Evolutionary conservation across 2,329 filamentous ascomycete species (phyloP).

Genomic region (Cladophialophora bantiana): DNA sequence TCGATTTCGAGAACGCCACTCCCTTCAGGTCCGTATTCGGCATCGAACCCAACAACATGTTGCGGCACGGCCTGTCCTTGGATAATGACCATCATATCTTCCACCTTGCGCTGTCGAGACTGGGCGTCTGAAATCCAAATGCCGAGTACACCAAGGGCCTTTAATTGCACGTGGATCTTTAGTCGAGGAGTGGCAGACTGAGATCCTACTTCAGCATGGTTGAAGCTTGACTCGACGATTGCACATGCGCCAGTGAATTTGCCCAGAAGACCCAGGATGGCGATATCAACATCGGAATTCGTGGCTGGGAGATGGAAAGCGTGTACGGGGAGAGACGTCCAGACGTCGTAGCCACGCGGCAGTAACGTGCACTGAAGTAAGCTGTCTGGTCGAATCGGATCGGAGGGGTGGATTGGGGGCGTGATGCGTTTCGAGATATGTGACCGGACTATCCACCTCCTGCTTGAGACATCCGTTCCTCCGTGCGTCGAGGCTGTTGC

Average conservation of each 20-base stretch:
- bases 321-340: slow-evolving; percentile 74
- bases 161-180: slow-evolving; percentile 72
- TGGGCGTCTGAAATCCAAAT: slow-evolving; percentile 72
- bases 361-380: slow-evolving; percentile 70
- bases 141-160: slow-evolving; percentile 75
- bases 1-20: slow-evolving; percentile 74
- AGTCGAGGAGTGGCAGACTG: slow-evolving; percentile 51
- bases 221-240: slow-evolving; percentile 68
- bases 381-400: slow-evolving; percentile 45
- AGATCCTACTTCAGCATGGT: slow-evolving; percentile 62
- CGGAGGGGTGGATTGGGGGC: slow-evolving; percentile 55
- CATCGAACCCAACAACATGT: slow-evolving; percentile 65
- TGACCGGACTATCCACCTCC: slow-evolving; percentile 73
- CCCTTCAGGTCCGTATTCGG: slow-evolving; percentile 30
- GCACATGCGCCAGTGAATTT: slow-evolving; percentile 93
- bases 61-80: slow-evolving; percentile 73
- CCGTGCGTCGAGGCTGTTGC: slow-evolving; percentile 22
- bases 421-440: slow-evolving; percentile 72
- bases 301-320: slow-evolving; percentile 65
- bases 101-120: slow-evolving; percentile 55
- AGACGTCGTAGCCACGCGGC: slow-evolving; percentile 76
- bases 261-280: slow-evolving; percentile 77
- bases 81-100: slow-evolving; percentile 74
- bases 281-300: slow-evolving; percentile 53
- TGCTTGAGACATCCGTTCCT: slow-evolving; percentile 45